A percentile compares a stretch with the other conserved stretches of the same genome.
These are phyloP conservation scores for Nakazawaea ernobii DNA, from an alignment of 805 yeast genomes.

Conservation along the genomic window DNA sequence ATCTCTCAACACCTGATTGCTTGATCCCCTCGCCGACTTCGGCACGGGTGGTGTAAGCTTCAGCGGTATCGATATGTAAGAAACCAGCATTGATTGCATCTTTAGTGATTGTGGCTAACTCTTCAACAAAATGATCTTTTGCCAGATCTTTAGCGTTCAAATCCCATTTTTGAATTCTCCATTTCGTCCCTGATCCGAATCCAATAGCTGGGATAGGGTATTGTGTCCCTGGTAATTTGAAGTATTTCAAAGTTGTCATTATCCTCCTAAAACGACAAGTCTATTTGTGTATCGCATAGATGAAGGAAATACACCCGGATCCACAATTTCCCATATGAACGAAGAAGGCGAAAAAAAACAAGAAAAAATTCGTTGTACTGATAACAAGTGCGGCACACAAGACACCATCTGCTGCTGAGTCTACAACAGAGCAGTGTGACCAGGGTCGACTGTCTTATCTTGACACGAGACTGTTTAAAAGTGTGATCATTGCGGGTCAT, in stretches of 20 bases:
- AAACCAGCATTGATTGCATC: slow-evolving; percentile 47
- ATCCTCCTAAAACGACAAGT: neutral
- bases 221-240: slow-evolving; percentile 22
- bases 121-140: slow-evolving; percentile 23
- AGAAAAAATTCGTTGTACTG: too few relatives aligned
- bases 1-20: slow-evolving; percentile 38
- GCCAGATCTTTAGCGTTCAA: slow-evolving; percentile 15
- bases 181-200: slow-evolving; percentile 59
- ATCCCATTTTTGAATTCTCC: slow-evolving; percentile 31
- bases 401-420: too few relatives aligned
- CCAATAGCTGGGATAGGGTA: slow-evolving; percentile 38
- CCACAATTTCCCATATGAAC: too few relatives aligned
- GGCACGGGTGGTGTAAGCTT: slow-evolving; percentile 53
- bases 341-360: too few relatives aligned
- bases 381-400: too few relatives aligned
- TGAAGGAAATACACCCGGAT: too few relatives aligned
- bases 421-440: too few relatives aligned
- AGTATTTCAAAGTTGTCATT: slow-evolving; percentile 7
- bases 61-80: slow-evolving; percentile 64
- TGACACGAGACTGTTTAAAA: too few relatives aligned
- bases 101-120: slow-evolving; percentile 38
- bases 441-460: too few relatives aligned
- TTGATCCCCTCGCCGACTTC: slow-evolving; percentile 55
- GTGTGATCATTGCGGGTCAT: too few relatives aligned
- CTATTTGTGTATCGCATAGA: too few relatives aligned